A percentile compares a stretch with the other conserved stretches of the same genome.
phyloP scores from a whole-genome alignment of 352 stramenopile species.

The Phytophthora crassamura region DNA sequence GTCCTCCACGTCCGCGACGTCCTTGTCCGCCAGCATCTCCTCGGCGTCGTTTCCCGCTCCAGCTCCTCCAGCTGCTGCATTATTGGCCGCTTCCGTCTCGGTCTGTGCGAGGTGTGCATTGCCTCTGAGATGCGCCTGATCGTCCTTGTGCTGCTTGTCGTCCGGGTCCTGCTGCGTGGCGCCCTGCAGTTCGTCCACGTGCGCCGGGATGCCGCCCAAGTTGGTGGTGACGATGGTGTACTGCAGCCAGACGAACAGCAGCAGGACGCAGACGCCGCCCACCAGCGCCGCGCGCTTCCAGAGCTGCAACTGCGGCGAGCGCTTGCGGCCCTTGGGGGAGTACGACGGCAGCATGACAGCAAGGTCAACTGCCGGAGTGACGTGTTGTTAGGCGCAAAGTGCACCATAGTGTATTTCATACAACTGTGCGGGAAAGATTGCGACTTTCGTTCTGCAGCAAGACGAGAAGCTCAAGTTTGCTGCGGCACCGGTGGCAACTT shows the following conservation, averaged over 20 bases:
- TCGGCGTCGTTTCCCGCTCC: conserved; percentile 38
- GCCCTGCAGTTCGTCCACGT: conserved; percentile 30
- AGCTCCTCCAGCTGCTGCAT: background rate
- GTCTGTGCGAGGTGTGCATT: conserved; percentile 6
- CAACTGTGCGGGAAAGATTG: no score
- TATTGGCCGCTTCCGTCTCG: conserved; percentile 9
- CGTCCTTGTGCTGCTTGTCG: conserved; percentile 4
- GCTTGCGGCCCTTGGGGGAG: conserved; percentile 21
- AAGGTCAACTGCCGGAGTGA: conserved; percentile 5
- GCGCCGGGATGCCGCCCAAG: conserved; percentile 28
- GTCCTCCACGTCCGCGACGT: conserved; percentile 93
- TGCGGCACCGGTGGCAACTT: no score
- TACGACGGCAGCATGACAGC: conserved; percentile 33
- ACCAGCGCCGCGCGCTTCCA: conserved; percentile 33
- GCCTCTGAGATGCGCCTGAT: conserved; percentile 17
- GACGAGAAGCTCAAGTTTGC: no score
- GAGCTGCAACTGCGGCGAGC: conserved; percentile 30
- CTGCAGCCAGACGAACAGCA: conserved; percentile 60
- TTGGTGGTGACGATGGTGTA: conserved; percentile 56
- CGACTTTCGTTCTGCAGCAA: no score
- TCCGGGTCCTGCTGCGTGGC: conserved; percentile 23
- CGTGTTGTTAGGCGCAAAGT: background rate
- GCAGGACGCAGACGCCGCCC: conserved; percentile 15
- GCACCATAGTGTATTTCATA: no score
- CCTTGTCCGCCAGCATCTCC: conserved; percentile 97